Evolutionary conservation across 306 rosid genomes (phyloP).

Genomic region (Cicer yamashitae): DNA sequence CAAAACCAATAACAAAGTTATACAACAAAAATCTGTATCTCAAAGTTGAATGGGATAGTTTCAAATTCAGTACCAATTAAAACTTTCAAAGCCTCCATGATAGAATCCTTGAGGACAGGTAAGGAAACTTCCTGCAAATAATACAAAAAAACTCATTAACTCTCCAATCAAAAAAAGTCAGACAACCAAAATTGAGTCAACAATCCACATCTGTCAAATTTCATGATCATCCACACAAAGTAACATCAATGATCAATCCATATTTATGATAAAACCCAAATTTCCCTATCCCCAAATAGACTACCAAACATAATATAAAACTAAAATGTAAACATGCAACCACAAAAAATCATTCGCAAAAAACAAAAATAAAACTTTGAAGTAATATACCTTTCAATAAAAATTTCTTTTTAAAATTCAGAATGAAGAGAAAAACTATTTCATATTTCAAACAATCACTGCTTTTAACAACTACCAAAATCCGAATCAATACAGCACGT

Average conservation of each 20-base stretch:
- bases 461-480: not conserved
- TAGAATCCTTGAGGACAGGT: conserved; percentile 61
- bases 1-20: not conserved
- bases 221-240: conserved; percentile 6
- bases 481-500: not conserved
- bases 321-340: not conserved
- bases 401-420: conserved; percentile 7
- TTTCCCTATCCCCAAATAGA: not conserved
- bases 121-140: conserved; percentile 66
- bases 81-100: conserved; percentile 78
- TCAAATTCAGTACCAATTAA: conserved; percentile 60
- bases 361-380: not conserved
- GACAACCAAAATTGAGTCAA: conserved; percentile 11
- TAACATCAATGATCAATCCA: not conserved
- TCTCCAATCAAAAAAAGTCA: not conserved
- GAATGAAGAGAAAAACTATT: conserved; percentile 7
- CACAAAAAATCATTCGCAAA: not conserved
- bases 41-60: not conserved
- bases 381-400: not conserved
- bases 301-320: not conserved
- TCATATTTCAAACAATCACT: not conserved
- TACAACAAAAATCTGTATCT: not conserved
- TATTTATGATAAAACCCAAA: conserved; percentile 9
- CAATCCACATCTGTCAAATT: conserved; percentile 37
- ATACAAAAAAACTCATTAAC: conserved; percentile 19